Conservation (phyloP, 2,329 filamentous ascomycete genomes). For the Colletotrichum graminicola region DNA sequence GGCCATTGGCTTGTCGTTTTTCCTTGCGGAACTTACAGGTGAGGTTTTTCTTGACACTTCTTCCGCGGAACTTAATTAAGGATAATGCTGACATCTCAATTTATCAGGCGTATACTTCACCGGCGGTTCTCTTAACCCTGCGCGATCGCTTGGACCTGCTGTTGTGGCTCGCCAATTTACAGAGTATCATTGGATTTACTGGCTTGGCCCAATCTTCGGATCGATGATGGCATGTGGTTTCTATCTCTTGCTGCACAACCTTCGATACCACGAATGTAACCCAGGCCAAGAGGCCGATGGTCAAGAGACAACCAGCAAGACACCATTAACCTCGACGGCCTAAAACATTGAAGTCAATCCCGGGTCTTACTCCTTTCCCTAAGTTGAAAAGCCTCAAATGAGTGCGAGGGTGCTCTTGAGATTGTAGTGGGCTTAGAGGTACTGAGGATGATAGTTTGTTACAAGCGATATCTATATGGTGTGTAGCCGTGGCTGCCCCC, state of each 20-base stretch:
- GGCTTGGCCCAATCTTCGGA: conserved; percentile 65
- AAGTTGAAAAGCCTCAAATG: too few relatives aligned
- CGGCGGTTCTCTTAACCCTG: conserved; percentile 63
- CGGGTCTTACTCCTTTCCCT: neutral
- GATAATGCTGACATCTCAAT: conserved; percentile 3
- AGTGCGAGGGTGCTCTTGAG: neutral
- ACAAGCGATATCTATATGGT: too few relatives aligned
- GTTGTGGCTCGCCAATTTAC: conserved; percentile 56
- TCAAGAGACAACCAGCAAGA: neutral
- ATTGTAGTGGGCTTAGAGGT: neutral
- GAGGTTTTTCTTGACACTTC: conserved; percentile 1
- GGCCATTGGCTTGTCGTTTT: conserved; percentile 78
- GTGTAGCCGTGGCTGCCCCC: too few relatives aligned
- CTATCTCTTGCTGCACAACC: conserved; percentile 63
- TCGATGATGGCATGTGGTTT: conserved; percentile 61
- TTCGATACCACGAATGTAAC: conserved; percentile 66
- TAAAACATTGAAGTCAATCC: neutral
- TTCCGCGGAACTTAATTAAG: too few relatives aligned
- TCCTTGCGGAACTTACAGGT: conserved; percentile 65
- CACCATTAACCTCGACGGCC: neutral
- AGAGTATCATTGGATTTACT: conserved; percentile 67
- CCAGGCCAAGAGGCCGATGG: conserved; percentile 60
- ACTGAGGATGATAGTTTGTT: neutral
- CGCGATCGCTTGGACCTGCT: conserved; percentile 63
- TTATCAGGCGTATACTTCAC: conserved; percentile 58